These are phyloP conservation scores for Zygotorulaspora sp. DNA, from an alignment of 805 yeast species.

Conservation along the genomic window DNA sequence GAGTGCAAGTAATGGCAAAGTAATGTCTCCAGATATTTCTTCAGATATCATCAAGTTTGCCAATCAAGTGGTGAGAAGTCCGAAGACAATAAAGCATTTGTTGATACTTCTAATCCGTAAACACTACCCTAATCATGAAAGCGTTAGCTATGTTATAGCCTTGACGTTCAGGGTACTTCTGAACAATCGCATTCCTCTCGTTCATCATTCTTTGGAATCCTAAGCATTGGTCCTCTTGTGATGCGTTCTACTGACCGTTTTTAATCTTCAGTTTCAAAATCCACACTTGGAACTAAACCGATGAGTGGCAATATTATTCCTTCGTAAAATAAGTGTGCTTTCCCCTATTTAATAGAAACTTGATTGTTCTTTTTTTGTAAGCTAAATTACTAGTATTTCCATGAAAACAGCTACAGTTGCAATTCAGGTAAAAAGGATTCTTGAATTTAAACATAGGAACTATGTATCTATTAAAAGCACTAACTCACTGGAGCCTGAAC, in stretches of 20 bases:
- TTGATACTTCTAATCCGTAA: too few relatives aligned
- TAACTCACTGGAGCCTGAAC: background rate
- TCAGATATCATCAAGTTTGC: too few relatives aligned
- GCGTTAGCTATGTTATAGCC: too few relatives aligned
- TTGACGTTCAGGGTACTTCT: too few relatives aligned
- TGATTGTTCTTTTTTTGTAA: background rate
- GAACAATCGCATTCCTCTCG: too few relatives aligned
- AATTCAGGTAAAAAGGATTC: background rate
- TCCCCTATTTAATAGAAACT: background rate
- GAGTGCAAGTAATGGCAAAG: too few relatives aligned
- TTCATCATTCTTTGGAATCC: too few relatives aligned
- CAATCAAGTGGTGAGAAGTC: too few relatives aligned
- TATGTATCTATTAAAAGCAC: background rate
- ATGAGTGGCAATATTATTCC: background rate
- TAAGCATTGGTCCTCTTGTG: background rate
- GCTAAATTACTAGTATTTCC: background rate
- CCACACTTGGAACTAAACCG: background rate
- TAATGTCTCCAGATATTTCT: too few relatives aligned
- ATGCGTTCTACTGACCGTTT: background rate
- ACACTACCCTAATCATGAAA: too few relatives aligned
- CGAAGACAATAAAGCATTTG: too few relatives aligned
- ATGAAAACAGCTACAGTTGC: background rate
- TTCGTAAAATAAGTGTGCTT: background rate
- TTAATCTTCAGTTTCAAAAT: background rate
- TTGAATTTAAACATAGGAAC: background rate